Evolutionary conservation across 331 rosid genomes (phyloP).

Genomic region (Quercus lobata): DNA sequence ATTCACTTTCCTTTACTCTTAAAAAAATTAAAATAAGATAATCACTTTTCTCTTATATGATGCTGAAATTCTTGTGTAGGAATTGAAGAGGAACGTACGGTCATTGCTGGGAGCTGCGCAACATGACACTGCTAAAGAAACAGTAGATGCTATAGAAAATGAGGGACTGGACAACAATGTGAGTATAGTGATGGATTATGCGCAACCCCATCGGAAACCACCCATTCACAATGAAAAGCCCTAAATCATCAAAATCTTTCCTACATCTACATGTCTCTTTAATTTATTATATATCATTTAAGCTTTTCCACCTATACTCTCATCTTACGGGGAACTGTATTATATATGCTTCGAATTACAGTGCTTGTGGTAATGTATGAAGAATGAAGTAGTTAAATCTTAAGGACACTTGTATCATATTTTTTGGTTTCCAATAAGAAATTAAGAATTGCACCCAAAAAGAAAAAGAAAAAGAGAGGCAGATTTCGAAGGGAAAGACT

Average conservation of each 20-base stretch:
- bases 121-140: conserved; percentile 32
- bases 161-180: conserved; percentile 45
- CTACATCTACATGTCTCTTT: background rate
- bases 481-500: background rate
- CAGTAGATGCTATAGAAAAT: conserved; percentile 25
- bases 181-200: conserved; percentile 66
- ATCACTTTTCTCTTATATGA: background rate
- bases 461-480: background rate
- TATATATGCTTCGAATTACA: background rate
- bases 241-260: conserved; percentile 13
- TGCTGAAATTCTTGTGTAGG: conserved; percentile 38
- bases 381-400: background rate
- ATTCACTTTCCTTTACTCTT: too few species aligned
- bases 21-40: too few species aligned
- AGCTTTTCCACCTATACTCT: background rate
- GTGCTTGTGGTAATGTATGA: background rate
- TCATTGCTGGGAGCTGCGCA: conserved; percentile 40
- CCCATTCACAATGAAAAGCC: conserved; percentile 83
- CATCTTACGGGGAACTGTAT: background rate
- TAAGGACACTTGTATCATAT: background rate
- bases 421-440: background rate
- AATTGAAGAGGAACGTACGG: conserved; percentile 36
- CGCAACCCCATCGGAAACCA: conserved; percentile 86
- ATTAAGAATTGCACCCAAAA: background rate
- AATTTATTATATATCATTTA: background rate